Percentiles rank a stretch among this genome's conserved stretches.
Evolutionary conservation across 2,329 filamentous ascomycete species (phyloP).

Genomic region (Phoma herbarum): DNA sequence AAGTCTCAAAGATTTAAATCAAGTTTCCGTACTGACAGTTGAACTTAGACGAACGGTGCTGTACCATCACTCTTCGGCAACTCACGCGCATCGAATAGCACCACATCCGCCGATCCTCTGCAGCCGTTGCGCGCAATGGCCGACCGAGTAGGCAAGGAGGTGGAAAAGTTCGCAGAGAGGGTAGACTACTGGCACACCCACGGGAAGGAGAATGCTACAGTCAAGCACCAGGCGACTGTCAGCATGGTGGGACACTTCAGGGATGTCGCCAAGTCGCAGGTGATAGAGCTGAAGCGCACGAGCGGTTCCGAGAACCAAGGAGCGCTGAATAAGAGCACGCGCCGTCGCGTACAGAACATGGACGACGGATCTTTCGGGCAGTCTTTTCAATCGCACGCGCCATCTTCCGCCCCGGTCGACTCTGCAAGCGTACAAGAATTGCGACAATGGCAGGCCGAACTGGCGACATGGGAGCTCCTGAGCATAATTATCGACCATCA

Average conservation of each 20-base stretch:
- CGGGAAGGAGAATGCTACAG: conserved; percentile 42
- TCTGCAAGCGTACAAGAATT: conserved; percentile 60
- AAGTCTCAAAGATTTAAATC: neutral
- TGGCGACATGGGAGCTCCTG: conserved; percentile 89
- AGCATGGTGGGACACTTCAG: conserved; percentile 53
- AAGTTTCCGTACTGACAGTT: neutral
- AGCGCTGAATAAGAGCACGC: conserved; percentile 42
- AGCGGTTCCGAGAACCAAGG: conserved; percentile 51
- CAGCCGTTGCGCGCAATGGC: conserved; percentile 71
- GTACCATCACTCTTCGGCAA: conserved; percentile 24
- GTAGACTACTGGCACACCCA: conserved; percentile 73
- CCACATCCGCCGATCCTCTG: conserved; percentile 55
- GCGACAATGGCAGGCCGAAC: conserved; percentile 78
- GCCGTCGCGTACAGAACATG: conserved; percentile 46
- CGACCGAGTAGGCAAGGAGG: conserved; percentile 77
- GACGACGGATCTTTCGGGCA: conserved; percentile 33
- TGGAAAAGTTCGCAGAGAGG: conserved; percentile 84
- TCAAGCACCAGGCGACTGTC: conserved; percentile 63
- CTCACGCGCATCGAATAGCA: conserved; percentile 27
- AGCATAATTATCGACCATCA: conserved; percentile 77
- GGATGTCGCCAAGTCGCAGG: conserved; percentile 62
- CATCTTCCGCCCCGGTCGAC: conserved; percentile 32
- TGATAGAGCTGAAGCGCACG: conserved; percentile 56
- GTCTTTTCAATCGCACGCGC: conserved; percentile 28
- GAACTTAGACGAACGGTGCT: conserved; percentile 22